Percentiles rank a stretch among this genome's conserved stretches.
phyloP scores from a whole-genome alignment of 2,329 filamentous ascomycete species.

The Colletotrichum lini region DNA sequence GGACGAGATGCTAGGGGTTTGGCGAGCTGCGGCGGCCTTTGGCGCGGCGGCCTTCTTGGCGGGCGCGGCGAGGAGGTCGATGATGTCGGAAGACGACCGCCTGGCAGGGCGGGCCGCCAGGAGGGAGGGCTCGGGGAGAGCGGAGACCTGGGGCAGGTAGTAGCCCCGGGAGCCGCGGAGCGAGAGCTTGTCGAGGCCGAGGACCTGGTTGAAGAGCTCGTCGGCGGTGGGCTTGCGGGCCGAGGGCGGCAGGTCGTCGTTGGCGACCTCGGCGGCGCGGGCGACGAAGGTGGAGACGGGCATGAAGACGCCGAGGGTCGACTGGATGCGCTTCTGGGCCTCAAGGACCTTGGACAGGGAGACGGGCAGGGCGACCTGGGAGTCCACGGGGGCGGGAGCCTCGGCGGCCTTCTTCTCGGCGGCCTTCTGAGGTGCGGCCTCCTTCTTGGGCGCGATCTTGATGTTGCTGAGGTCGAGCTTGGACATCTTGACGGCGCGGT shows the following conservation, averaged over 20 bases:
- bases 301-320: conserved; percentile 83
- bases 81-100: conserved; percentile 74
- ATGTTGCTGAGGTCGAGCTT: conserved; percentile 97
- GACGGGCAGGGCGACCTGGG: conserved; percentile 80
- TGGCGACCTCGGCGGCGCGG: conserved; percentile 88
- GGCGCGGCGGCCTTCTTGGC: conserved; percentile 45
- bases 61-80: conserved; percentile 80
- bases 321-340: conserved; percentile 84
- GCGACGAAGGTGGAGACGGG: conserved; percentile 90
- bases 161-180: conserved; percentile 66
- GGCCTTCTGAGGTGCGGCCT: conserved; percentile 54
- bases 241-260: conserved; percentile 84
- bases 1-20: conserved; percentile 62
- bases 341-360: conserved; percentile 84
- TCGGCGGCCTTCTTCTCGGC: conserved; percentile 43
- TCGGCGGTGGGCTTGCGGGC: conserved; percentile 77
- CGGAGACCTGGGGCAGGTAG: conserved; percentile 80
- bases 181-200: conserved; percentile 74
- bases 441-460: conserved; percentile 77
- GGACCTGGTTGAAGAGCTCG: conserved; percentile 90
- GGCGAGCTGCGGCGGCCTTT: conserved; percentile 47
- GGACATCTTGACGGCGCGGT: conserved; percentile 79
- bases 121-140: conserved; percentile 64
- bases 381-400: conserved; percentile 60
- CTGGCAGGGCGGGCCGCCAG: conserved; percentile 49